A percentile compares a stretch with the other conserved stretches of the same genome.
phyloP scores from a whole-genome alignment of 1,139 yeast genomes.

The Nadsonia starkeyi-henricii region DNA sequence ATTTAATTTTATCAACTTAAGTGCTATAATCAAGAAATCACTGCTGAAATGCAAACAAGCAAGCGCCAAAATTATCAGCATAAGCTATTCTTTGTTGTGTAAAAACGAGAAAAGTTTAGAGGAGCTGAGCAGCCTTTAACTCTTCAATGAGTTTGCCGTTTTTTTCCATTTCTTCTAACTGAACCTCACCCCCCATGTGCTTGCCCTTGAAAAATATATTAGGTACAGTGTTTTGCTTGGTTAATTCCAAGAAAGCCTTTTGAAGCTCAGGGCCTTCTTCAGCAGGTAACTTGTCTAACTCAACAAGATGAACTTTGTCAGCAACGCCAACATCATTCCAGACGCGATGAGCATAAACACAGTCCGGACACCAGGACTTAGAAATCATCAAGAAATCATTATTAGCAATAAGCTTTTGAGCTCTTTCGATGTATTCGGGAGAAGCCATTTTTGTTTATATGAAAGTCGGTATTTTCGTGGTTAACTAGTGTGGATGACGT shows the following conservation, averaged over 20 bases:
- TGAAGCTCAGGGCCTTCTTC: constrained; percentile 45
- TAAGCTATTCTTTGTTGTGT: too few relatives aligned
- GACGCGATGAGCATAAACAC: constrained; percentile 44
- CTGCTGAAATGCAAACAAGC: too few relatives aligned
- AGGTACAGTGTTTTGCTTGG: constrained; percentile 62
- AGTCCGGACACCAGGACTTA: constrained; percentile 70
- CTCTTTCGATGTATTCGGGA: constrained; percentile 17
- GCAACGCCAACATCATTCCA: constrained; percentile 40
- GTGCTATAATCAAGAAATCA: too few relatives aligned
- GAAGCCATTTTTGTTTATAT: neutral
- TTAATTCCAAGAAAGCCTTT: constrained; percentile 42
- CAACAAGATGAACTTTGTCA: constrained; percentile 37
- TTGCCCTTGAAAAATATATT: constrained; percentile 53
- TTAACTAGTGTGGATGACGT: too few relatives aligned
- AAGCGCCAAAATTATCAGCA: too few relatives aligned
- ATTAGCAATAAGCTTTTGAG: constrained; percentile 31
- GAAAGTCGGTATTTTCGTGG: too few relatives aligned
- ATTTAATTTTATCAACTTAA: too few relatives aligned
- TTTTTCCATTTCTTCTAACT: neutral
- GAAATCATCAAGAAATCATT: constrained; percentile 45
- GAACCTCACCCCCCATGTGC: constrained; percentile 20
- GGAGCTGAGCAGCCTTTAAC: neutral
- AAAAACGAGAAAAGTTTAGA: neutral
- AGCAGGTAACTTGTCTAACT: constrained; percentile 37
- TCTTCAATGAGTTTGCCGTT: neutral